Conservation (phyloP, 768 basidiomycete genomes). For the Scleroderma bovista region DNA sequence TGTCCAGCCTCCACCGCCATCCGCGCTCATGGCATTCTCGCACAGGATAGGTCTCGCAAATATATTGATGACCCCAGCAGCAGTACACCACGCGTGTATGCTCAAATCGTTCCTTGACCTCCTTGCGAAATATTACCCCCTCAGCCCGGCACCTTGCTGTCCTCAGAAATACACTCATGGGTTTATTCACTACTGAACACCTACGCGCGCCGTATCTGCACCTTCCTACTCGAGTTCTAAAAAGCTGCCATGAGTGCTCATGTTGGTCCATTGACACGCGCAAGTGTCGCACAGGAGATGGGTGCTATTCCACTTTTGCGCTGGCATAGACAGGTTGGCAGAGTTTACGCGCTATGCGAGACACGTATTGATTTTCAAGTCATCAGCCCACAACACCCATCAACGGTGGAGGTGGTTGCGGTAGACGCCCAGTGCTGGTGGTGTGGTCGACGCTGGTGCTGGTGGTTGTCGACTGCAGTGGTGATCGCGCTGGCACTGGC, state of each 20-base stretch:
- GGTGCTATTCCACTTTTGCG: constrained; percentile 72
- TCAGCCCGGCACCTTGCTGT: constrained; percentile 48
- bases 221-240: constrained; percentile 85
- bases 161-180: constrained; percentile 79
- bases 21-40: constrained; percentile 69
- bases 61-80: constrained; percentile 44
- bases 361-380: constrained; percentile 7
- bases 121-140: constrained; percentile 51
- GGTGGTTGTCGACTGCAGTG: too few species aligned
- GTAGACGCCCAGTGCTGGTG: too few species aligned
- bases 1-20: constrained; percentile 64
- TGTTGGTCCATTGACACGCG: constrained; percentile 81
- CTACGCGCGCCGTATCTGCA: constrained; percentile 58
- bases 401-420: too few species aligned
- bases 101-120: constrained; percentile 63
- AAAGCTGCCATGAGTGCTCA: constrained; percentile 87
- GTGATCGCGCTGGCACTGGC: too few species aligned
- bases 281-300: constrained; percentile 80
- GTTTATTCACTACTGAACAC: constrained; percentile 78
- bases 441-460: too few species aligned
- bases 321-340: constrained; percentile 70
- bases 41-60: constrained; percentile 69
- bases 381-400: constrained; percentile 21
- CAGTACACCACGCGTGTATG: constrained; percentile 63
- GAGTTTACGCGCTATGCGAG: background rate